Evolutionary conservation across 2,329 filamentous ascomycete genomes (phyloP), one percentile per base, ranked within the genome.

Genomic region (Pseudopithomyces maydicus): DNA sequence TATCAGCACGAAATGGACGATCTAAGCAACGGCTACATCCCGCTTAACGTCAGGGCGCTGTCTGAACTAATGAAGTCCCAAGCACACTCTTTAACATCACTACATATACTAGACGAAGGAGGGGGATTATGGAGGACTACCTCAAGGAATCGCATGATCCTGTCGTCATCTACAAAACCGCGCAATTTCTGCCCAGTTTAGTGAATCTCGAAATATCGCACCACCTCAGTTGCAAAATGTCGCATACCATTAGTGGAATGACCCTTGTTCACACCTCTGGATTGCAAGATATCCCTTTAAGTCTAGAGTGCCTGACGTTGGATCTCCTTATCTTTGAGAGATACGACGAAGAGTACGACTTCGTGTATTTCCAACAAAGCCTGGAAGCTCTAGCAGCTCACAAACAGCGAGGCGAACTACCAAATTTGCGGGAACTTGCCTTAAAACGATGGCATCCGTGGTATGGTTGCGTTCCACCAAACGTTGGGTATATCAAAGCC

Each of bases 401-500:
- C 2, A 41, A 36, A 45, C 29, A 20, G 19, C 29, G 17, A 36
- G 50, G 50, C 17, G 41, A 45, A 32, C 17, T 52, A 12, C 50
- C 50, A 6, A 52, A 36, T 7, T 17, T 52, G 12, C 33, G 17
- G 26, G 35, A 4, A 2, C 17, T 52, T 14, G 17, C 29, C n/a
- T 36, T 52, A 5, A 29, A 23, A 8, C 22, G 42, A 1, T 52
- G 50, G 50, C 50, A 52, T 38, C 50, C 50, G 11, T 52, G 29
- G 39, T 45, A 52, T 35, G 50, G 50, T 12, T 33, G 17, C 20
- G 29, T 52, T 19, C 50, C 50, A 8, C 2, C 11, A 10, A 41
- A 41, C 10, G 19, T 29, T 8, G 19, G 12, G 36, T 14, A 29
- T 44, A 8, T 19, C 39, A 35, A 38, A 19, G 26, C 3, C n/a